phyloP scores from a whole-genome alignment of 1,284 basidiomycete genomes.

The Neolentinus lepideus region DNA sequence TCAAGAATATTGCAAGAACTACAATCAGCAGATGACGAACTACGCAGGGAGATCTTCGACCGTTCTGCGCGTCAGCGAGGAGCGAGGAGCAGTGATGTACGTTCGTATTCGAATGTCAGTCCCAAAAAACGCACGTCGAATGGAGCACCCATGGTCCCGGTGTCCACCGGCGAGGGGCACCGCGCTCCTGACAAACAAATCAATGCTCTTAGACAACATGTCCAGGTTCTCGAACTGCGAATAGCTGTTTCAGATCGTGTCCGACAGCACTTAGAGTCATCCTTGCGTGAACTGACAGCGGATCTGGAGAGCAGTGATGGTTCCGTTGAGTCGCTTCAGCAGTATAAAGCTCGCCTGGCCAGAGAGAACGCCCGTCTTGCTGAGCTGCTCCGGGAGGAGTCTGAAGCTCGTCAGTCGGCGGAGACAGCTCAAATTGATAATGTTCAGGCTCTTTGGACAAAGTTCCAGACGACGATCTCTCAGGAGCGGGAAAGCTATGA shows the following conservation, averaged over 20 bases:
- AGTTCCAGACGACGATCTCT: conserved; percentile 56
- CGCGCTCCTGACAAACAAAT: conserved; percentile 44
- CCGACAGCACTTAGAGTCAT: conserved; percentile 56
- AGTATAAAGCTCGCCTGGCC: conserved; percentile 47
- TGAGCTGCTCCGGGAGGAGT: conserved; percentile 57
- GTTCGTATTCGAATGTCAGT: conserved; percentile 31
- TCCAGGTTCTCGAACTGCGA: conserved; percentile 62
- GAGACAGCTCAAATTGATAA: conserved; percentile 59
- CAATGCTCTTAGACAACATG: conserved; percentile 52
- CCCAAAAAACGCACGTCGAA: conserved; percentile 34
- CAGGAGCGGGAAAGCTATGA: conserved; percentile 56
- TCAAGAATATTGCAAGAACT: conserved; percentile 64
- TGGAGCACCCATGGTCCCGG: conserved; percentile 2
- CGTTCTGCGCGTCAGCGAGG: conserved; percentile 15
- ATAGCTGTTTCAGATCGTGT: conserved; percentile 65
- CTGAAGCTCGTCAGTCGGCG: conserved; percentile 51
- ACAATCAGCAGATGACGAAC: conserved; percentile 54
- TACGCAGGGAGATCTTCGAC: conserved; percentile 48
- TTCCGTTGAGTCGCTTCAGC: conserved; percentile 56
- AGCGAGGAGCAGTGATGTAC: conserved; percentile 21
- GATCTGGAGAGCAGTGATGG: conserved; percentile 61
- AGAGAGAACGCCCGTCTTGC: conserved; percentile 52
- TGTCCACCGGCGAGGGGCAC: conserved; percentile 15
- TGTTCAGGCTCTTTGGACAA: conserved; percentile 61
- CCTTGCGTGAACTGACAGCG: conserved; percentile 54